Evolutionary conservation across 73 alveolate genomes (phyloP).

Genomic region (Symbiodinium pilosum): DNA sequence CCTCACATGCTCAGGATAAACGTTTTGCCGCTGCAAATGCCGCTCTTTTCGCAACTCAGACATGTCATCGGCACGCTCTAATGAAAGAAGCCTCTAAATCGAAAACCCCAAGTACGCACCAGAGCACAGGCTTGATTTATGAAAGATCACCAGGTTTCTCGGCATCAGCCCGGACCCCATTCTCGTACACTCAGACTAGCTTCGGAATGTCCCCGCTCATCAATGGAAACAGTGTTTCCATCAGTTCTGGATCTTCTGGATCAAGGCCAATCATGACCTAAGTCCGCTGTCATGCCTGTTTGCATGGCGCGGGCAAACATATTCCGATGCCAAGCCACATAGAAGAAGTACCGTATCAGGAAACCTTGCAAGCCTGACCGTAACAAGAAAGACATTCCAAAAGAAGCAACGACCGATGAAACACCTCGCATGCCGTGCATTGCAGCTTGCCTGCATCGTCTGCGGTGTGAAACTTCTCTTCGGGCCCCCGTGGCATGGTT

Average conservation of each 20-base stretch:
- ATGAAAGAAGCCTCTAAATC: background rate
- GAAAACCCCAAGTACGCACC: too few species aligned
- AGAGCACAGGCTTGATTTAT: too few species aligned
- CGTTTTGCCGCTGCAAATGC: too few species aligned
- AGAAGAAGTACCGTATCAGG: slow-evolving; percentile 40
- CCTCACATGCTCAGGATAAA: too few species aligned
- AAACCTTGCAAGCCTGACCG: slow-evolving; percentile 75
- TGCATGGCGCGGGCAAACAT: background rate
- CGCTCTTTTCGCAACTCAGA: too few species aligned
- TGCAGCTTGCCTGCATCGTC: slow-evolving; percentile 10
- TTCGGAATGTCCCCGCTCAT: slow-evolving; percentile 48
- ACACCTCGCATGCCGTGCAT: background rate
- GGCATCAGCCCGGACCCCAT: too few species aligned
- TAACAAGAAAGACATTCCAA: too few species aligned
- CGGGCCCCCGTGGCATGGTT: slow-evolving; percentile 44
- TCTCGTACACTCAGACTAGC: background rate
- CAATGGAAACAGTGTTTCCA: slow-evolving; percentile 6
- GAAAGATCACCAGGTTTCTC: too few species aligned
- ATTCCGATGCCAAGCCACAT: background rate
- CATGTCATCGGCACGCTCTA: background rate
- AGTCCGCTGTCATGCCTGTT: too few species aligned
- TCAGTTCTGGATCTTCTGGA: slow-evolving; percentile 37
- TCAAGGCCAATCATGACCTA: slow-evolving; percentile 52
- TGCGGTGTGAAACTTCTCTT: background rate
- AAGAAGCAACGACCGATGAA: background rate